These are phyloP conservation scores for Pittosporum tobira DNA, from an alignment of 129 eudicot genomes.

Conservation along the genomic window DNA sequence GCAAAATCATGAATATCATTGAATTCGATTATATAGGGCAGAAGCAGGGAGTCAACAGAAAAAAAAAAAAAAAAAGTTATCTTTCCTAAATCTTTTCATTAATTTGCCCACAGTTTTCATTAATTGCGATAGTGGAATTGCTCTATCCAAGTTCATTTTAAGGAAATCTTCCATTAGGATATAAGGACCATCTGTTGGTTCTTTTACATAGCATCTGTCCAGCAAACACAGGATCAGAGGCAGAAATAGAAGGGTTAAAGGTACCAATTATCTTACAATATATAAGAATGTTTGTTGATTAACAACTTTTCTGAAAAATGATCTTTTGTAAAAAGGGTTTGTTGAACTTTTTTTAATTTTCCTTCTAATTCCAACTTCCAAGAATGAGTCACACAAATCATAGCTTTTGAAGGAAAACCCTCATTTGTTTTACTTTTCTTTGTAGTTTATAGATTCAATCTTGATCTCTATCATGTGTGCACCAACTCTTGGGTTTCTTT, in stretches of 20 bases:
- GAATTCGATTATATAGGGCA: constrained; percentile 10
- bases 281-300: background rate
- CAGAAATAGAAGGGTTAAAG: constrained; percentile 20
- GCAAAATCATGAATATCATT: too few relatives aligned
- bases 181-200: background rate
- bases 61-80: constrained; percentile 8
- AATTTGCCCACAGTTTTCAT: background rate
- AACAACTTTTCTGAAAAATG: too few relatives aligned
- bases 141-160: background rate
- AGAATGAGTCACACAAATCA: background rate
- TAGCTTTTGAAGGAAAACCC: background rate
- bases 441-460: background rate
- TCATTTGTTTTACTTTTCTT: too few relatives aligned
- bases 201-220: constrained; percentile 8
- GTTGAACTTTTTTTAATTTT: constrained; percentile 2
- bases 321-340: background rate
- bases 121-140: background rate
- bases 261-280: constrained; percentile 9
- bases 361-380: too few relatives aligned
- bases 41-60: constrained; percentile 3
- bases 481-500: constrained; percentile 1
- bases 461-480: background rate
- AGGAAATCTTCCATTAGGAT: constrained; percentile 2
- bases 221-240: constrained; percentile 15
- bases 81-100: constrained; percentile 5